Conservation (phyloP, 1,284 basidiomycete genomes). For the Leccinum subspadiceum region DNA sequence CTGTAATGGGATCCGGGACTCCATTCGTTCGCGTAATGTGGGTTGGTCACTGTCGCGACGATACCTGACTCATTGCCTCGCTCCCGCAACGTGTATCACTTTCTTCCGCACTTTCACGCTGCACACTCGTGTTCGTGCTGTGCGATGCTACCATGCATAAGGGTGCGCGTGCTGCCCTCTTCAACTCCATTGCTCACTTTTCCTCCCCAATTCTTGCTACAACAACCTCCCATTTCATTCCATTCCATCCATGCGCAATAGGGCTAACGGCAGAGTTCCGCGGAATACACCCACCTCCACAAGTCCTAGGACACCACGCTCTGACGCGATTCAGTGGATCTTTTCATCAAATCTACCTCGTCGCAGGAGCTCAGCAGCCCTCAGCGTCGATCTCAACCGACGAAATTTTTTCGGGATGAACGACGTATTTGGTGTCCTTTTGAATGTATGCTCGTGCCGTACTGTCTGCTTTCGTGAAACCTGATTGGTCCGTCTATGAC, state of each 20-base stretch:
- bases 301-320: too few species aligned
- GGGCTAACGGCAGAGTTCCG: constrained; percentile 20
- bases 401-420: too few species aligned
- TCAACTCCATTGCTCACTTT: constrained; percentile 14
- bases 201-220: constrained; percentile 3
- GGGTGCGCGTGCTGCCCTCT: constrained; percentile 24
- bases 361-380: too few species aligned
- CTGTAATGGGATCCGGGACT: neutral
- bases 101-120: constrained; percentile 20
- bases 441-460: neutral
- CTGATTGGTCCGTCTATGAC: constrained; percentile 13
- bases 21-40: constrained; percentile 8
- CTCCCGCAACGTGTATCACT: constrained; percentile 25
- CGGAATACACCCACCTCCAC: constrained; percentile 20
- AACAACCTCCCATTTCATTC: constrained; percentile 6
- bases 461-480: neutral
- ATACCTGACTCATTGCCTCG: constrained; percentile 20
- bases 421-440: too few species aligned
- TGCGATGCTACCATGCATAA: constrained; percentile 29
- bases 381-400: too few species aligned
- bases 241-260: constrained; percentile 26
- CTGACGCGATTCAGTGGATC: too few species aligned
- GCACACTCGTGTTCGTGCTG: constrained; percentile 34
- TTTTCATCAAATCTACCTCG: too few species aligned
- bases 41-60: constrained; percentile 13